These are phyloP conservation scores for Asterionellopsis glacialis DNA, from an alignment of 108 stramenopile genomes.

Conservation along the genomic window DNA sequence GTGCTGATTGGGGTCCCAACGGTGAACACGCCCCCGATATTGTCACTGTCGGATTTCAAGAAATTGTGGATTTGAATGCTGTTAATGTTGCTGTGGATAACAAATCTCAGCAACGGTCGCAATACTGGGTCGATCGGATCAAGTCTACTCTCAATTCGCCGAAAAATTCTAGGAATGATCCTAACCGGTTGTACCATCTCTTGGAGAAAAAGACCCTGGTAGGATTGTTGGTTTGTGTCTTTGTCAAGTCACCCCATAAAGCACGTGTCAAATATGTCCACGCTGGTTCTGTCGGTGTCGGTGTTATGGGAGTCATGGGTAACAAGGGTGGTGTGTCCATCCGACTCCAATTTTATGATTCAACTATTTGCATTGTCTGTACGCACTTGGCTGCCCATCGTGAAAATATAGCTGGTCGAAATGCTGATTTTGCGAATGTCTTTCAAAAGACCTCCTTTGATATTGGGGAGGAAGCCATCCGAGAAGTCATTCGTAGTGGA, in stretches of 20 bases:
- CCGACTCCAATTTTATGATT: constrained; percentile 87
- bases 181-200: constrained; percentile 53
- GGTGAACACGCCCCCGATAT: constrained; percentile 65
- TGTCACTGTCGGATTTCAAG: constrained; percentile 95
- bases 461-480: constrained; percentile 82
- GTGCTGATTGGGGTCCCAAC: constrained; percentile 70
- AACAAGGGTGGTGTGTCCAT: constrained; percentile 97
- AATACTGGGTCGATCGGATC: constrained; percentile 84
- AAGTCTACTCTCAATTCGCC: constrained; percentile 63
- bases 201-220: constrained; percentile 80
- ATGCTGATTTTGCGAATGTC: constrained; percentile 91
- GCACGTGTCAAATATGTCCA: constrained; percentile 59
- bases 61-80: constrained; percentile 99
- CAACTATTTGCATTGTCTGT: constrained; percentile 92
- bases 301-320: constrained; percentile 98
- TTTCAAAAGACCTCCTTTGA: constrained; percentile 77
- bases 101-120: constrained; percentile 84
- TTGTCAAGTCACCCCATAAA: constrained; percentile 75
- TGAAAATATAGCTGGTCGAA: constrained; percentile 93
- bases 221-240: constrained; percentile 90
- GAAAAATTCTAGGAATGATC: constrained; percentile 47
- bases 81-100: constrained; percentile 97
- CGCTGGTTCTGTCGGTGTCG: constrained; percentile 85
- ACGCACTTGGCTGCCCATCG: constrained; percentile 97
- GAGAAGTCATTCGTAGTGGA: constrained; percentile 74